Base-by-base conservation (phyloP, 345 rosid genomes). In the Noccaea bulbosa region DNA sequence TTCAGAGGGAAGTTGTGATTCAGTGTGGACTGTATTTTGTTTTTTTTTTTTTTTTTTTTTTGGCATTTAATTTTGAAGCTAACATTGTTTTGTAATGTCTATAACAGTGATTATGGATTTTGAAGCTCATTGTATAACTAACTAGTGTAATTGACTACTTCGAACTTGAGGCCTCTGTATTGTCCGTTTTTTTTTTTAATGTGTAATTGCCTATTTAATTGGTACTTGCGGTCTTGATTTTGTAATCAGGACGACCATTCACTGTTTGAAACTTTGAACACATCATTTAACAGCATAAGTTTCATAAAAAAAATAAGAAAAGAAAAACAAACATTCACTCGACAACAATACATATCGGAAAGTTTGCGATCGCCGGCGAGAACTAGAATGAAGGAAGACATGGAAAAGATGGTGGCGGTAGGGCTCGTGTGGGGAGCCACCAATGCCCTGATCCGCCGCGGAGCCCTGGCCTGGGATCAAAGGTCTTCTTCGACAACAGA, bases 381-480 rank as follows among this genome's bases (percentile, higher is more conserved):
- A 7, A 27, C n/a, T 8, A 37, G 11, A 11, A 63, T 88, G 90
- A 72, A 73, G 51, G 83, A 83, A 39, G 93, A 88, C 73, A 80
- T 84, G 46, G 86, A 88, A 79, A 90, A 88, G 80, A 90, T 88
- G 97, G 85, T 90, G 52, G 91, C 88, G 1, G 88, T 93, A n/a
- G 96, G 96, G 64, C 62, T 93, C 11, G 82, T 90, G 6, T 93
- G 97, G 98, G 98, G 97, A 8, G 90, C 92, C 58, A 93, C 98
- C 74, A 90, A 93, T 74, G 96, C 97, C 20, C 75, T 86, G 14
- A 87, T 93, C 78, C 96, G 91, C 44, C 96, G 91, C 0, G 97
- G 97, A n/a, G 88, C 96, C 0, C 80, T 93, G 52, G 86, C 92
- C 38, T 93, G 94, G 96, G 93, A 87, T 71, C 63, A 73, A 41